These are phyloP conservation scores for Jackrogersella multiformis DNA, from an alignment of 495 filamentous ascomycete genomes.

Conservation along the genomic window DNA sequence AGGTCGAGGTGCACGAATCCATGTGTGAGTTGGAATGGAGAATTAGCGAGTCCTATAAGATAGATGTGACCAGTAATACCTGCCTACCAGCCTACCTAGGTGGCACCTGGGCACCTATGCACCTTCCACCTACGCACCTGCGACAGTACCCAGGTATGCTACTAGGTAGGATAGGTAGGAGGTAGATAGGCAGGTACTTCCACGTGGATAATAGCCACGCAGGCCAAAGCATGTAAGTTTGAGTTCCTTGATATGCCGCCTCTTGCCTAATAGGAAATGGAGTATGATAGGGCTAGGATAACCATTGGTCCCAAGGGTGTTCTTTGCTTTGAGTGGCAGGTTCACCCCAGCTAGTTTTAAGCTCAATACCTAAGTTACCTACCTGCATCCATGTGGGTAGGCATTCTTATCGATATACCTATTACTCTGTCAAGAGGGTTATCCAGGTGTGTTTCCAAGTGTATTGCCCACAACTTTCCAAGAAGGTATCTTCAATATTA, in stretches of 20 bases:
- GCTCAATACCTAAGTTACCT: neutral
- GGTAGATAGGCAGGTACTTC: slow-evolving; percentile 13
- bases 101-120: too few species aligned
- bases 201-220: slow-evolving; percentile 18
- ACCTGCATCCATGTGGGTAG: too few species aligned
- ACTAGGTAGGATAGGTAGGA: neutral
- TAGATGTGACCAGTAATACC: too few species aligned
- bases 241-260: neutral
- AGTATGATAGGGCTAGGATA: slow-evolving; percentile 20
- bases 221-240: neutral
- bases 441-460: too few species aligned
- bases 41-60: slow-evolving; percentile 24
- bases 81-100: too few species aligned
- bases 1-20: neutral
- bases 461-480: too few species aligned
- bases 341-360: neutral
- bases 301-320: slow-evolving; percentile 19
- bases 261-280: slow-evolving; percentile 28
- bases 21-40: slow-evolving; percentile 8
- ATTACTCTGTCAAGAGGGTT: too few species aligned
- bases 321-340: neutral
- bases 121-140: slow-evolving; percentile 11
- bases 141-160: neutral
- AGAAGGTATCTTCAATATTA: too few species aligned
- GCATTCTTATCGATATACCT: slow-evolving; percentile 3